These are phyloP conservation scores for Scorias spongiosa DNA, from an alignment of 2,329 filamentous ascomycete genomes.

Conservation along the genomic window DNA sequence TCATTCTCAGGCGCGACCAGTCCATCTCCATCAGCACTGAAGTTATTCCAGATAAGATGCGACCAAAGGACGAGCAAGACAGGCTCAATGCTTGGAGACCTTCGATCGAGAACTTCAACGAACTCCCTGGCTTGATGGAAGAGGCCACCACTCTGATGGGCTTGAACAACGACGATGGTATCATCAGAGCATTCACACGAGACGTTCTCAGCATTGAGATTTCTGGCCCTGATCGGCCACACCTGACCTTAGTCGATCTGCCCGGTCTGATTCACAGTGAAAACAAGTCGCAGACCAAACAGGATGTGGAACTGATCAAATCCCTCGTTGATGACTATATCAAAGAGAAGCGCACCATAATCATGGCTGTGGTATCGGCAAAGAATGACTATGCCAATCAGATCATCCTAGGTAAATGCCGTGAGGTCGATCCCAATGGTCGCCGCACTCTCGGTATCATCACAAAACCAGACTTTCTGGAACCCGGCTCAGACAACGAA, in stretches of 20 bases:
- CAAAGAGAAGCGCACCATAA: slow-evolving; percentile 41
- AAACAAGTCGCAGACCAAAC: slow-evolving; percentile 17
- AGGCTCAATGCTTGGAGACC: slow-evolving; percentile 1
- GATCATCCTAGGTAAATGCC: slow-evolving; percentile 35
- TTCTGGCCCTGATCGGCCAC: slow-evolving; percentile 26
- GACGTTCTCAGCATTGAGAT: slow-evolving; percentile 35
- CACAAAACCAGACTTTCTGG: slow-evolving; percentile 39
- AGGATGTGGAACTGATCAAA: slow-evolving; percentile 19
- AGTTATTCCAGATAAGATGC: slow-evolving; percentile 16
- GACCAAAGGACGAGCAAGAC: slow-evolving; percentile 4
- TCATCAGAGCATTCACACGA: slow-evolving; percentile 24
- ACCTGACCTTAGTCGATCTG: slow-evolving; percentile 20
- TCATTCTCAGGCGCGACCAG: slow-evolving; percentile 33
- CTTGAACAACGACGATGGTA: slow-evolving; percentile 13
- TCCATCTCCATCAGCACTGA: slow-evolving; percentile 7
- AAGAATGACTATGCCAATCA: slow-evolving; percentile 41
- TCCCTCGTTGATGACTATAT: slow-evolving; percentile 39
- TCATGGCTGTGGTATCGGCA: slow-evolving; percentile 22
- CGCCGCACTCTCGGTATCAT: slow-evolving; percentile 41
- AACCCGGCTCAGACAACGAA: slow-evolving; percentile 25
- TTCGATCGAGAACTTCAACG: slow-evolving; percentile 20
- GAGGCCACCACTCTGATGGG: slow-evolving; percentile 39
- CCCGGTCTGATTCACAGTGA: slow-evolving; percentile 25
- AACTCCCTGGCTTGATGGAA: slow-evolving; percentile 36
- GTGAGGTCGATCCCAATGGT: slow-evolving; percentile 30